Conservation (phyloP, 1,284 basidiomycete genomes). For the Marasmius fiardii region DNA sequence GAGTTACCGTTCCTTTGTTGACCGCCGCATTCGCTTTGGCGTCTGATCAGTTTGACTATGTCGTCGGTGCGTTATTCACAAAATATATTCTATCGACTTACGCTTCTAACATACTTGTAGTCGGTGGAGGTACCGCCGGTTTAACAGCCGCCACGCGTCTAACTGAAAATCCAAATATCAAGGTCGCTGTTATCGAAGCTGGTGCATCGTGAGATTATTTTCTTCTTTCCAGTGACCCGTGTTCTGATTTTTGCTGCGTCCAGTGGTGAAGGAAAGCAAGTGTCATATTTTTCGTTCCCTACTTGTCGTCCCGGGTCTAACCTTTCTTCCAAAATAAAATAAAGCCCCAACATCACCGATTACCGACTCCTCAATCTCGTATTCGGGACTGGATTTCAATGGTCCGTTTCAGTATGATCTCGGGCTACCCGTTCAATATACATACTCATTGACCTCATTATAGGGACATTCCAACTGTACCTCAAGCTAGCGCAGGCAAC, state of each 20-base stretch:
- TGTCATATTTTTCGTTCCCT: not conserved
- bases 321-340: not conserved
- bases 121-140: constrained; percentile 11
- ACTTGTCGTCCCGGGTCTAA: not conserved
- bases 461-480: constrained; percentile 1
- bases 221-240: not conserved
- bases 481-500: not conserved
- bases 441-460: not conserved
- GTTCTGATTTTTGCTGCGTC: not conserved
- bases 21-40: not conserved
- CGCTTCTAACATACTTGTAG: not conserved
- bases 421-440: not conserved
- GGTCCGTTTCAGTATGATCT: not conserved
- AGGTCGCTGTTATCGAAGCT: constrained; percentile 11
- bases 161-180: constrained; percentile 6
- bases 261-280: constrained; percentile 4
- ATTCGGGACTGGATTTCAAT: not conserved
- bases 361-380: not conserved
- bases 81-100: not conserved
- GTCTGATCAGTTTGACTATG: not conserved
- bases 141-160: constrained; percentile 10
- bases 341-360: constrained; percentile 4
- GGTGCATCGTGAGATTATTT: constrained; percentile 4
- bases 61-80: not conserved
- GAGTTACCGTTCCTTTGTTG: not conserved